Conservation (phyloP, 2,329 filamentous ascomycete species). For the Botrytis squamosa region DNA sequence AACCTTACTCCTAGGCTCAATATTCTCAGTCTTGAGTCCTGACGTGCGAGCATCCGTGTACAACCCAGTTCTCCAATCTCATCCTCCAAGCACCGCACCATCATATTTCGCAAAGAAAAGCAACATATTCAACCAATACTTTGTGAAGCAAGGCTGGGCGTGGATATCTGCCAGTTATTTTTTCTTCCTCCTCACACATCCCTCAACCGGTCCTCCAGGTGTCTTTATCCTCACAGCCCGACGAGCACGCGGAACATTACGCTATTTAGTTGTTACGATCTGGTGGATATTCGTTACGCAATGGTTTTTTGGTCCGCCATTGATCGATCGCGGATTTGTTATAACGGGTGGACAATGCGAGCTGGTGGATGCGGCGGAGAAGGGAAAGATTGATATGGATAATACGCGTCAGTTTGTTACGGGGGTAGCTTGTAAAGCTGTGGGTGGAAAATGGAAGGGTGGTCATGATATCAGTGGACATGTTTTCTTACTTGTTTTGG, state of each 20-base stretch:
- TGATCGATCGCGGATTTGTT: conserved; percentile 89
- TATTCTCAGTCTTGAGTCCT: conserved; percentile 78
- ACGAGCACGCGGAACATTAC: conserved; percentile 57
- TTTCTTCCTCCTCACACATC: conserved; percentile 68
- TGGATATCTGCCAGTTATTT: conserved; percentile 80
- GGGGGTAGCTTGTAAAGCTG: conserved; percentile 75
- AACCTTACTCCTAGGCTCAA: conserved; percentile 75
- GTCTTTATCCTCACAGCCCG: conserved; percentile 44
- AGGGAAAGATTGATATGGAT: conserved; percentile 47
- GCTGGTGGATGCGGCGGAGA: conserved; percentile 49
- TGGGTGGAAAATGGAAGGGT: conserved; percentile 83
- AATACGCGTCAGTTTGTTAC: conserved; percentile 59
- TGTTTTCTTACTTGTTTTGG: conserved; percentile 86
- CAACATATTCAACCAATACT: conserved; percentile 88
- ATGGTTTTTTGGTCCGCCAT: conserved; percentile 90
- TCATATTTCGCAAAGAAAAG: conserved; percentile 92
- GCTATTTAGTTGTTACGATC: conserved; percentile 70
- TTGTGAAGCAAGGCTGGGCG: conserved; percentile 93
- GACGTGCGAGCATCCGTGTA: conserved; percentile 63
- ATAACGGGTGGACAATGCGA: conserved; percentile 85
- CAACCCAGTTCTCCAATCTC: conserved; percentile 60
- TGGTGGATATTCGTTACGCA: conserved; percentile 89
- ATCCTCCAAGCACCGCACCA: conserved; percentile 60
- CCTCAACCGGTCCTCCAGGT: conserved; percentile 49
- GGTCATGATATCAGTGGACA: conserved; percentile 96